Evolutionary conservation across 1,139 yeast species (phyloP), one percentile per base, ranked within the genome.

Genomic region (Yamadazyma trypodendri): DNA sequence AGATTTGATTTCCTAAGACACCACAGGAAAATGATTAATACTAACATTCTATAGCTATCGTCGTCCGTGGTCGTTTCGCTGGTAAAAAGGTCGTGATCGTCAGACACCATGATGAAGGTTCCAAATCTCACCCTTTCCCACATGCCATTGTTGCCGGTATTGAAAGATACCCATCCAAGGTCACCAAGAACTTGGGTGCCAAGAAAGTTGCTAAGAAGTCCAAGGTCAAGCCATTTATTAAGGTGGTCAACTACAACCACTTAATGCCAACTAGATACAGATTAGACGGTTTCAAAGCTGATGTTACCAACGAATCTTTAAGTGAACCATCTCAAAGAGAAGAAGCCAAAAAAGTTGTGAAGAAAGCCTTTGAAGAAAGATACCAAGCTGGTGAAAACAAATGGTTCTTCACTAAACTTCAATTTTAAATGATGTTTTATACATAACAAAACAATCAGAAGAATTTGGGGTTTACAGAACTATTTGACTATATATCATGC

Each of bases 51-150:
- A 20, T 56, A 56, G 97, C 98, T 79, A 90, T 92, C 78, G 90
- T 92, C 73, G 96, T 92, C 76, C 94, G 97, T 77, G 99, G 99
- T 71, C 94, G 98, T 81, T 92, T 82, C 87, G 99, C 99, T 73
- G 99, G 99, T 82, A 92, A 90, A 88, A 94, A 94, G 86, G 98
- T 94, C 59, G 98, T 94, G 72, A 89, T 94, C 72, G 92, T 94
- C 71, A 89, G 88, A 78, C 94, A 97, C 62, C 95, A 87, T 73
- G 98, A 94, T 69, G 97, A 92, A 67, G 99, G 99, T 70, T 81
- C 97, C 79, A 94, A 92, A 80, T 70, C 95, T 52, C 97, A 92
- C 82, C 95, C 95, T 66, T 94, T 90, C 85, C 96, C 97, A 70
- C 98, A 94, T 68, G 98, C 98, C 70, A 81, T 94, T 62, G 98